These are phyloP conservation scores for Pulveroboletus ravenelii DNA, from an alignment of 768 basidiomycete species.

Conservation along the genomic window DNA sequence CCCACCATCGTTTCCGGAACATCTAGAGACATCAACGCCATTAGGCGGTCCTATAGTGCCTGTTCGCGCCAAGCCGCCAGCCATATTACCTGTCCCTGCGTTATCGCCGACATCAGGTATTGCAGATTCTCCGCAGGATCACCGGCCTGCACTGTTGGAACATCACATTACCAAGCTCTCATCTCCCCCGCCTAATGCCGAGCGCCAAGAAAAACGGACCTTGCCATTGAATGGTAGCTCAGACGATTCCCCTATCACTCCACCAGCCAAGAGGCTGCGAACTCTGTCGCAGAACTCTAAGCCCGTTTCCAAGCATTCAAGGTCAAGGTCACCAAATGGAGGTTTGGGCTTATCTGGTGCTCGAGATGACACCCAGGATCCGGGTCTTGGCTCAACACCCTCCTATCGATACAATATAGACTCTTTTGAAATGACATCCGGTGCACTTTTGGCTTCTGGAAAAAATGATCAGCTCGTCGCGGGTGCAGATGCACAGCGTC, in stretches of 20 bases:
- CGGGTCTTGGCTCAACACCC: not conserved
- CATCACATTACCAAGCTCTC: constrained; percentile 8
- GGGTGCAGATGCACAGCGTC: not conserved
- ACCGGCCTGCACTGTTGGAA: constrained; percentile 4
- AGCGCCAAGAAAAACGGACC: constrained; percentile 24
- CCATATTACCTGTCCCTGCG: constrained; percentile 31
- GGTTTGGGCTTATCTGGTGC: not conserved
- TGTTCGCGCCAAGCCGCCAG: constrained; percentile 39
- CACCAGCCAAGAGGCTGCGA: constrained; percentile 24
- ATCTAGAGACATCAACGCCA: constrained; percentile 53
- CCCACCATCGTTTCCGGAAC: constrained; percentile 53
- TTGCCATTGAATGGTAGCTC: constrained; percentile 25
- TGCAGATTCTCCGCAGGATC: constrained; percentile 18
- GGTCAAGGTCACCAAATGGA: constrained; percentile 7
- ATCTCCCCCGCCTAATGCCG: constrained; percentile 13
- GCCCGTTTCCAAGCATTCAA: not conserved
- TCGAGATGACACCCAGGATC: constrained; percentile 3
- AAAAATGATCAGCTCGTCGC: not conserved
- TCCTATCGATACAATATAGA: not conserved
- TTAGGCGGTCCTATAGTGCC: constrained; percentile 18
- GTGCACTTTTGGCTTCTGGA: not conserved
- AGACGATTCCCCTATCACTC: constrained; percentile 13
- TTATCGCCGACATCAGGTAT: constrained; percentile 23
- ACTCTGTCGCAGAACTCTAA: constrained; percentile 2
- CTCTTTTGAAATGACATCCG: not conserved